phyloP scores from a whole-genome alignment of 2,329 filamentous ascomycete genomes.

The Xylaria sp. region DNA sequence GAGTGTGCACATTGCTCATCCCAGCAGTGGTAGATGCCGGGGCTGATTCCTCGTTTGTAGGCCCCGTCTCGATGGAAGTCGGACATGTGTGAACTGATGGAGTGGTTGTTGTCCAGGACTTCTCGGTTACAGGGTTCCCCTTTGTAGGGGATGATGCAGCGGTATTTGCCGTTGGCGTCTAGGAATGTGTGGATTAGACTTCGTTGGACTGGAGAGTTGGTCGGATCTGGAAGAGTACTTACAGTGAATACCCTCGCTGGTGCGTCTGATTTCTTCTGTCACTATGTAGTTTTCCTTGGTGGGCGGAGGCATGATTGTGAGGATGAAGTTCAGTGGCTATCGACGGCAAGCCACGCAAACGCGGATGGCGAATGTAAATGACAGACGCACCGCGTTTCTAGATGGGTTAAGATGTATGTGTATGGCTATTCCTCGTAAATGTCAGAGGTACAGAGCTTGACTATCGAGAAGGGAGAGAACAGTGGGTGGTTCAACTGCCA shows the following conservation, averaged over 20 bases:
- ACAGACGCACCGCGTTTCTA: no score
- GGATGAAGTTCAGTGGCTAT: not conserved
- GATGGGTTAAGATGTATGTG: no score
- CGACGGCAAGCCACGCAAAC: no score
- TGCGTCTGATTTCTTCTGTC: not conserved
- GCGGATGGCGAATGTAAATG: no score
- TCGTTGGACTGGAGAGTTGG: not conserved
- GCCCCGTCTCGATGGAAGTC: not conserved
- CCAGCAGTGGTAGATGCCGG: not conserved
- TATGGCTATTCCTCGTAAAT: no score
- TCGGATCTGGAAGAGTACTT: not conserved
- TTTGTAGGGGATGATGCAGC: not conserved
- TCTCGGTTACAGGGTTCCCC: slow-evolving; percentile 1
- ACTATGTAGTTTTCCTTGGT: not conserved
- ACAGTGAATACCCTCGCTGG: slow-evolving; percentile 7
- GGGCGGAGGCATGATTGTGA: slow-evolving; percentile 1
- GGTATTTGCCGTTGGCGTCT: slow-evolving; percentile 9
- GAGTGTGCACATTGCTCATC: not conserved
- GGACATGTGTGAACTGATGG: slow-evolving; percentile 8
- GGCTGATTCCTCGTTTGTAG: slow-evolving; percentile 1
- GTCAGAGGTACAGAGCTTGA: no score
- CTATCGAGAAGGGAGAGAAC: no score
- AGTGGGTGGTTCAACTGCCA: no score
- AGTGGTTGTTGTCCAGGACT: not conserved
- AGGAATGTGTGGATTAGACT: not conserved